Conservation (phyloP, 768 basidiomycete species). For the Suillus plorans region DNA sequence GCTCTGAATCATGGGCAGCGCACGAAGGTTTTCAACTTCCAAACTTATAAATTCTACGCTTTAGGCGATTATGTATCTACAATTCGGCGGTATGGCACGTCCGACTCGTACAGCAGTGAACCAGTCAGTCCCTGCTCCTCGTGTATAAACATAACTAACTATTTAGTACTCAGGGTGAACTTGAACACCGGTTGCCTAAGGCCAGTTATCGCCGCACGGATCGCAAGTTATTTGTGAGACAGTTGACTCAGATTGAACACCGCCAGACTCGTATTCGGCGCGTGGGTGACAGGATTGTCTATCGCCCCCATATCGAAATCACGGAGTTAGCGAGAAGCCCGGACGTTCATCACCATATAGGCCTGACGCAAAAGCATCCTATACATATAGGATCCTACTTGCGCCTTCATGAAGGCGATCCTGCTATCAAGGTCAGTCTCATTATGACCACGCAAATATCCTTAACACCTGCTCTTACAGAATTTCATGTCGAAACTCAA, state of each 20-base stretch:
- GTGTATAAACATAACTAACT: no score
- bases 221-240: neutral
- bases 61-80: slow-evolving; percentile 19
- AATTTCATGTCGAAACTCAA: neutral
- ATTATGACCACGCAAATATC: neutral
- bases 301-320: neutral
- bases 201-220: neutral
- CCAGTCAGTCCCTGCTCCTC: slow-evolving; percentile 3
- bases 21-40: slow-evolving; percentile 13
- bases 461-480: neutral
- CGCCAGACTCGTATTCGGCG: slow-evolving; percentile 2
- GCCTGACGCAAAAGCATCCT: slow-evolving; percentile 8
- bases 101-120: slow-evolving; percentile 36
- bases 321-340: neutral
- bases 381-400: slow-evolving; percentile 16
- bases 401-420: neutral
- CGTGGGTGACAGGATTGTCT: neutral
- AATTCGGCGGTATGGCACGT: slow-evolving; percentile 29
- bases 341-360: neutral
- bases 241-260: neutral
- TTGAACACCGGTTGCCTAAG: slow-evolving; percentile 12
- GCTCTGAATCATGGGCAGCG: no score
- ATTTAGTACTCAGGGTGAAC: slow-evolving; percentile 7
- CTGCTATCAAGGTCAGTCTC: neutral
- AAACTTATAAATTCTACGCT: slow-evolving; percentile 25